Conservation (phyloP, 148 eudicot species). For the Heliamphora exappendiculata region DNA sequence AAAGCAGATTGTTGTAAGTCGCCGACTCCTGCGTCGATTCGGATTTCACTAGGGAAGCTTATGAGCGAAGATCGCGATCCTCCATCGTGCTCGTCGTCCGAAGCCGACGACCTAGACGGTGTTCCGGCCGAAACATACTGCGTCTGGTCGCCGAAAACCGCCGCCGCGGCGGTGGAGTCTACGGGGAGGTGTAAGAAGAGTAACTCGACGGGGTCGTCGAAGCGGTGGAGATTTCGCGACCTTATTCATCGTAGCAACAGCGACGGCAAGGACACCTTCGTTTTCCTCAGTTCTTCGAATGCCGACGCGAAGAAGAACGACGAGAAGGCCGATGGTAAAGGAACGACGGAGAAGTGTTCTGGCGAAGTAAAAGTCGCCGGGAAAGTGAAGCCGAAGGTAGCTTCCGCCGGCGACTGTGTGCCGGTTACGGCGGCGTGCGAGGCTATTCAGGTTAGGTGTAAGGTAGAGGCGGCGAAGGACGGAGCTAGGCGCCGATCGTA, state of each 20-base stretch:
- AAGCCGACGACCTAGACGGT: conserved; percentile 66
- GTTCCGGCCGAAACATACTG: conserved; percentile 63
- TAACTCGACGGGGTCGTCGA: conserved; percentile 54
- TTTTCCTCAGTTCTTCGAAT: conserved; percentile 18
- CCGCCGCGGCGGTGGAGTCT: conserved; percentile 12
- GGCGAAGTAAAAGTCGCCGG: not conserved
- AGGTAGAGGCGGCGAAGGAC: conserved; percentile 3
- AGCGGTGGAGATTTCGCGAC: conserved; percentile 59
- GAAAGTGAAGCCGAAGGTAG: not conserved
- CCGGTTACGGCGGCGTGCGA: not conserved
- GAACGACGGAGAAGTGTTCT: conserved; percentile 7
- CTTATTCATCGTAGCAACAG: conserved; percentile 61
- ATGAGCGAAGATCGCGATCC: conserved; percentile 41
- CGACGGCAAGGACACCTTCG: conserved; percentile 55
- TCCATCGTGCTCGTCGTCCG: conserved; percentile 53
- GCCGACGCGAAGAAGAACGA: not conserved
- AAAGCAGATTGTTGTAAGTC: not conserved
- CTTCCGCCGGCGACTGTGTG: conserved; percentile 1
- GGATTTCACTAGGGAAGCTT: conserved; percentile 48
- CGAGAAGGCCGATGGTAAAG: conserved; percentile 6
- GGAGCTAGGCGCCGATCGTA: conserved; percentile 26
- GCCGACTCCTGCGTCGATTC: conserved; percentile 6
- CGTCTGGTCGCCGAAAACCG: conserved; percentile 53
- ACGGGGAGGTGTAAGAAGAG: conserved; percentile 47
- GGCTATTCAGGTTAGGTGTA: conserved; percentile 1